Evolutionary conservation across 768 basidiomycete species (phyloP).

Genomic region (Lactifluus rugatus): DNA sequence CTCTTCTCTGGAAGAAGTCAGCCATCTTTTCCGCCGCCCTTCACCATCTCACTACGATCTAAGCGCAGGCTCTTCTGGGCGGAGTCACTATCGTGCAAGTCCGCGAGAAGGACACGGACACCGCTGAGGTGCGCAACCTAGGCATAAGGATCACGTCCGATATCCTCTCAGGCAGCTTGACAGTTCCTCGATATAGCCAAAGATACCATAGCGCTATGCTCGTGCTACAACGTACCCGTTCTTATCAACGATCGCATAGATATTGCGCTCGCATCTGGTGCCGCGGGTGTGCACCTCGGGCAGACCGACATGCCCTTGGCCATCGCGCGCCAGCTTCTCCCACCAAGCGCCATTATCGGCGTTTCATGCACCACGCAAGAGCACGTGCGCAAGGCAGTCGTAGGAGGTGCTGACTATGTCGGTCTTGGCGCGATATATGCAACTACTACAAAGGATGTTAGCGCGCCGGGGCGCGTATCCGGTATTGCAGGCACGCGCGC

Average conservation of each 20-base stretch:
- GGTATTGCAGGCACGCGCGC: constrained; percentile 66
- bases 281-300: constrained; percentile 80
- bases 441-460: constrained; percentile 71
- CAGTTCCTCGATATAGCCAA: constrained; percentile 73
- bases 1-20: constrained; percentile 13
- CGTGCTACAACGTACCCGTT: constrained; percentile 68
- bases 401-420: constrained; percentile 70
- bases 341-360: constrained; percentile 63
- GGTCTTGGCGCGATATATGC: constrained; percentile 81
- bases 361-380: constrained; percentile 63
- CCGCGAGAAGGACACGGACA: constrained; percentile 77
- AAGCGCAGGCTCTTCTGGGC: constrained; percentile 59
- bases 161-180: neutral
- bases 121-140: constrained; percentile 52
- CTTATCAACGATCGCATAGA: constrained; percentile 87
- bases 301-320: constrained; percentile 76
- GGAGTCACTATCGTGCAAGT: constrained; percentile 89
- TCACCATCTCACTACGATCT: neutral
- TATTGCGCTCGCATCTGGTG: constrained; percentile 67
- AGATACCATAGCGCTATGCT: constrained; percentile 60
- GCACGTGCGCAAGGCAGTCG: constrained; percentile 53
- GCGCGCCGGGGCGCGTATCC: constrained; percentile 39
- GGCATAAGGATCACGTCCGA: neutral
- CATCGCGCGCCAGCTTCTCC: constrained; percentile 58
- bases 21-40: neutral